Evolutionary conservation across 1,139 yeast species (phyloP), one percentile per base, ranked within the genome.

Genomic region (Scheffersomyces stambukii): DNA sequence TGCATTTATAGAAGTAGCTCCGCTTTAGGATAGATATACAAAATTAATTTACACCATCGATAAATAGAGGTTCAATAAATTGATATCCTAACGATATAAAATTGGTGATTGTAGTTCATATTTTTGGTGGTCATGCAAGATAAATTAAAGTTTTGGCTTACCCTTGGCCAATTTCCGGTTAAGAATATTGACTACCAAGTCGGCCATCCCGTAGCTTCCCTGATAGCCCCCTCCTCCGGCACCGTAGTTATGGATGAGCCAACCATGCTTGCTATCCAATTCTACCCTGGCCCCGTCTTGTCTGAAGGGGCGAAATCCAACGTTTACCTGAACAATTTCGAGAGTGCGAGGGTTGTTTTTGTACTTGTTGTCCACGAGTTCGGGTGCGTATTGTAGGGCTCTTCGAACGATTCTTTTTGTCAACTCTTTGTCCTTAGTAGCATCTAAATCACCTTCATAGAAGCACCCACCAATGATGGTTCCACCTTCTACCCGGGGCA

Each of bases 401-500:
- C 71, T 45, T 7, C 41, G 50, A 4, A 64, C 32, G 5, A 70
- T 58, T 26, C 77, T 48, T 23, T 57, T 35, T 2, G 67, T 59
- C 38, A 68, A 50, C 14, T 41, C 64, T 3, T 41, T 38, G 36
- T 69, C 71, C 30, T 55, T 66, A 2, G 41, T 39, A 1, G 43
- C 41, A 13, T 46, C 41, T 24, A 45, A 45, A 21, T 48, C 50
- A 19, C 54, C 40, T 2, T 38, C 41, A 11, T 50, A 41, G 39
- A 66, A 64, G 37, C 73, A 63, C 1, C 78, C 79, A 1, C 78
- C 79, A 28, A 73, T 60, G 16, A 71, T 64, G 13, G 67, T 53
- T 2, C 77, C 78, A 9, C 78, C 78, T 45, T 73, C 78, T 34
- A 63, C 61, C 27, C 78, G 48, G 5, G 79, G 78, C 64, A 72